Percentiles rank a stretch among this genome's conserved stretches.
Conservation (phyloP, 495 filamentous ascomycete species). For the Daldinia caldariorum region DNA sequence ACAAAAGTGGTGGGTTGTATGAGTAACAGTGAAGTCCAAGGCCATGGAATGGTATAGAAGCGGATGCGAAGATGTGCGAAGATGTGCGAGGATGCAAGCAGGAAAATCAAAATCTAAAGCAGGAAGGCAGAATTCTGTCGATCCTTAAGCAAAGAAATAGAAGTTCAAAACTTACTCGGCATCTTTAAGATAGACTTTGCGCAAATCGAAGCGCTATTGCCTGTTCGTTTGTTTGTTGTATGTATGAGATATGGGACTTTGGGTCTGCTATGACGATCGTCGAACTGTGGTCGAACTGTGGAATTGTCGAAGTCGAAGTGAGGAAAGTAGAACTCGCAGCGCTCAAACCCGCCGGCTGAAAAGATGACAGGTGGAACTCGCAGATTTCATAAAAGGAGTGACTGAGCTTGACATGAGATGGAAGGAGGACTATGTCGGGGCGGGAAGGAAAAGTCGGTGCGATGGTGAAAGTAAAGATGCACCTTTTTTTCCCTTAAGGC, state of each 20-base stretch:
- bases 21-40: neutral
- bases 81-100: neutral
- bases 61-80: neutral
- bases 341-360: slow-evolving; percentile 8
- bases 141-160: neutral
- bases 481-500: slow-evolving; percentile 20
- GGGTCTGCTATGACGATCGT: slow-evolving; percentile 4
- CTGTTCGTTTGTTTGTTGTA: neutral
- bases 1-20: neutral
- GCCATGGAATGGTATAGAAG: neutral
- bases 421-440: neutral
- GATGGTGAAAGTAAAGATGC: slow-evolving; percentile 11
- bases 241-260: neutral
- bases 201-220: neutral
- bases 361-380: slow-evolving; percentile 3
- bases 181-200: slow-evolving; percentile 36
- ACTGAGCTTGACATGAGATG: slow-evolving; percentile 30
- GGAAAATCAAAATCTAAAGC: neutral
- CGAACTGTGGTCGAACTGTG: neutral
- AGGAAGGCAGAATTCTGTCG: too few relatives aligned
- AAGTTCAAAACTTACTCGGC: slow-evolving; percentile 48
- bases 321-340: slow-evolving; percentile 15
- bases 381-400: slow-evolving; percentile 31
- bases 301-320: neutral
- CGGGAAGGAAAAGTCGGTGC: slow-evolving; percentile 14